phyloP scores from a whole-genome alignment of 2,329 filamentous ascomycete species.

The Tetracladium maxilliforme region DNA sequence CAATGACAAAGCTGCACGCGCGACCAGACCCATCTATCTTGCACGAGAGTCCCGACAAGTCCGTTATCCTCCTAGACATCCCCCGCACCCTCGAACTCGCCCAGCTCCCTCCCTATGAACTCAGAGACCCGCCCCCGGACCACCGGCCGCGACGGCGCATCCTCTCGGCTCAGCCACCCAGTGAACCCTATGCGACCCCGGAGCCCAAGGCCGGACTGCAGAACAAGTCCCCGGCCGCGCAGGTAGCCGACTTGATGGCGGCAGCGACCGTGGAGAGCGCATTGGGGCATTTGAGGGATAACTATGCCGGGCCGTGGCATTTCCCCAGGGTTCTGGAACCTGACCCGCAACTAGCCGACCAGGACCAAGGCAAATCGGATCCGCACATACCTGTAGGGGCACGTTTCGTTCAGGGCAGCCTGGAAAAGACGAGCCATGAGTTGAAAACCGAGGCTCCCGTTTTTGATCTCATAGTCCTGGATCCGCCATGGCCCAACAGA shows the following conservation, averaged over 20 bases:
- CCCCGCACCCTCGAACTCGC: constrained; percentile 54
- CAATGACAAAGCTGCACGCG: too few species aligned
- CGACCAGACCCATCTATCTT: constrained; percentile 31
- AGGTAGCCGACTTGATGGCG: constrained; percentile 38
- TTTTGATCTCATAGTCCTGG: constrained; percentile 57
- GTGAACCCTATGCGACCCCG: constrained; percentile 30
- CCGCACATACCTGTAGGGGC: constrained; percentile 24
- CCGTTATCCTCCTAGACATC: constrained; percentile 50
- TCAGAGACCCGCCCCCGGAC: constrained; percentile 24
- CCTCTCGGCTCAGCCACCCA: constrained; percentile 22
- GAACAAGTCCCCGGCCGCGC: constrained; percentile 26
- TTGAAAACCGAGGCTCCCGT: constrained; percentile 27
- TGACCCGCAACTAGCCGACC: too few species aligned
- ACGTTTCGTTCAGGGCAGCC: constrained; percentile 31
- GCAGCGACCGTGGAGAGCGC: constrained; percentile 27
- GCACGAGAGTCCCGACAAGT: constrained; percentile 32
- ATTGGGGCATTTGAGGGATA: too few species aligned
- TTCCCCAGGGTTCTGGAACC: too few species aligned
- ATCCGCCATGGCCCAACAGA: constrained; percentile 72
- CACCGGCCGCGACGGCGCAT: constrained; percentile 5
- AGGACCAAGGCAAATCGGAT: background rate
- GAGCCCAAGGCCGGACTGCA: constrained; percentile 37
- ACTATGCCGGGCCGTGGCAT: too few species aligned
- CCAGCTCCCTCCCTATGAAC: constrained; percentile 29
- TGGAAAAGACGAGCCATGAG: constrained; percentile 20